phyloP scores from a whole-genome alignment of 768 basidiomycete genomes.

The Mycena kentingensis region DNA sequence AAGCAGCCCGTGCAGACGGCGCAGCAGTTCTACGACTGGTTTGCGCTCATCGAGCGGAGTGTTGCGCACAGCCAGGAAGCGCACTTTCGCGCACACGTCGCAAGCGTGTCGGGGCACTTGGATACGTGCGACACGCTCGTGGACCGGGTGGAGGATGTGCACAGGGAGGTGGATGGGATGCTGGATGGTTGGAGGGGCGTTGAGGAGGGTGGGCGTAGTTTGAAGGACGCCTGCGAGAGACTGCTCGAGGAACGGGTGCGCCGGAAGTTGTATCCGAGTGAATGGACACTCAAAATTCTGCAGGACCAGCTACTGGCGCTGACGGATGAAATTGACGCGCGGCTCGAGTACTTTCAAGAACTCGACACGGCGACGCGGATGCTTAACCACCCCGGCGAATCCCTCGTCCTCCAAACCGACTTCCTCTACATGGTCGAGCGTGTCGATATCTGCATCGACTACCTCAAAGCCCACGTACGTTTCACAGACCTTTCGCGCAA shows the following conservation, averaged over 20 bases:
- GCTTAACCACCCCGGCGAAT: constrained; percentile 92
- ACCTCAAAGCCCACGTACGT: constrained; percentile 82
- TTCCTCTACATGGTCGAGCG: constrained; percentile 97
- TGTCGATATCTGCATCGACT: constrained; percentile 92
- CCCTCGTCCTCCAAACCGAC: constrained; percentile 85
- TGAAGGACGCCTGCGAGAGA: constrained; percentile 90
- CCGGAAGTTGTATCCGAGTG: no score
- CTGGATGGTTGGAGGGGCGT: constrained; percentile 83
- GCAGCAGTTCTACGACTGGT: constrained; percentile 98
- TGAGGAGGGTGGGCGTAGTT: constrained; percentile 87
- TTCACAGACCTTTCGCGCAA: neutral
- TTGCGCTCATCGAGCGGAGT: constrained; percentile 82
- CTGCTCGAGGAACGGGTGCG: constrained; percentile 87
- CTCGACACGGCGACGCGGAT: constrained; percentile 91
- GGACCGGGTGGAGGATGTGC: constrained; percentile 71
- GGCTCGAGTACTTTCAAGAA: constrained; percentile 92
- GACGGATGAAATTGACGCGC: constrained; percentile 78
- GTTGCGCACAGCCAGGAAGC: constrained; percentile 94
- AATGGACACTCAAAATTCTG: constrained; percentile 6
- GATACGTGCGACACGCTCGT: constrained; percentile 75
- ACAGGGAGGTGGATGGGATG: constrained; percentile 78
- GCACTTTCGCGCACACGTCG: constrained; percentile 85
- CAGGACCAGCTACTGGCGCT: constrained; percentile 78
- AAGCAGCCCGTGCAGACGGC: constrained; percentile 82
- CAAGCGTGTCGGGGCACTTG: constrained; percentile 73